These are phyloP conservation scores for Nicotiana undulata DNA, from an alignment of 257 asterid species.

Conservation along the genomic window DNA sequence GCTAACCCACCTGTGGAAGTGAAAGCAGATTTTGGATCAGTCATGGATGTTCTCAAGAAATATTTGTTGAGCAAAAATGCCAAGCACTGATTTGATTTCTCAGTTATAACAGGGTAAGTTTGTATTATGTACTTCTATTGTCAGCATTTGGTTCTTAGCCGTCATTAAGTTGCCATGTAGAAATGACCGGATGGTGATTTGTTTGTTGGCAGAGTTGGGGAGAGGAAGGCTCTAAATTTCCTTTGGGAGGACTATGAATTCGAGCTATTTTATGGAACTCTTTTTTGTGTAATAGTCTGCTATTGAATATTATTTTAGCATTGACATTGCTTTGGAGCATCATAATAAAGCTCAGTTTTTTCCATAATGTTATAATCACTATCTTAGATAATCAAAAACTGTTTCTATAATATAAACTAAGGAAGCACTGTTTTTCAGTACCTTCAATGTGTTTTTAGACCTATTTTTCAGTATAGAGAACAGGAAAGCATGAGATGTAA, in stretches of 20 bases:
- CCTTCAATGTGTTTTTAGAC: not conserved
- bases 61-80: constrained; percentile 55
- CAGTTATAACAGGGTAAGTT: constrained; percentile 23
- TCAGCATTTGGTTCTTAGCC: not conserved
- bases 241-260: not conserved
- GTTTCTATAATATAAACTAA: not conserved
- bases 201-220: not conserved
- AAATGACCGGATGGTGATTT: not conserved
- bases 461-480: not conserved
- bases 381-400: not conserved
- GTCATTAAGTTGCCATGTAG: not conserved
- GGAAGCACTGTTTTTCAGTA: not conserved
- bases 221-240: not conserved
- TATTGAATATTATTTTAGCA: not conserved
- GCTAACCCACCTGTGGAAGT: constrained; percentile 83
- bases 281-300: not conserved
- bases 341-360: not conserved
- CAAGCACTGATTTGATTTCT: constrained; percentile 12
- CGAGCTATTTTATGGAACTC: not conserved
- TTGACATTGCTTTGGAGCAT: not conserved
- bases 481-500: not conserved
- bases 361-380: not conserved
- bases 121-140: constrained; percentile 15
- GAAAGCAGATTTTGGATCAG: constrained; percentile 80
- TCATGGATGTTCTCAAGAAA: constrained; percentile 81